These are phyloP conservation scores for Anisodus tanguticus DNA, from an alignment of 257 asterid species.

Conservation along the genomic window DNA sequence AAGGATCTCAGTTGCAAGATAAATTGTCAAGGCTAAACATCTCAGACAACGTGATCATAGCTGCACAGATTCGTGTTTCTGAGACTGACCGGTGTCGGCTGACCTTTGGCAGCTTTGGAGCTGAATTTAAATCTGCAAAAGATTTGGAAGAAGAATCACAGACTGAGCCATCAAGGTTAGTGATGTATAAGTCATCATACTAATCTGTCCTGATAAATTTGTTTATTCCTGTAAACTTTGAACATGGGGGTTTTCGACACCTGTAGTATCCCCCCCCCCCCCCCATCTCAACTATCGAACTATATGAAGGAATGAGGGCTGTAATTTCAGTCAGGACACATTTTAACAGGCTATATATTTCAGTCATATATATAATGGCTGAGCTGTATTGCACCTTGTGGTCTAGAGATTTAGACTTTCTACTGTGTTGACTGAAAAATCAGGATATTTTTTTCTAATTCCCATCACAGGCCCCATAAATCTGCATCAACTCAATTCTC, in stretches of 20 bases:
- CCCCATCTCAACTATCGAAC: background rate
- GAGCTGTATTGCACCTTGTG: background rate
- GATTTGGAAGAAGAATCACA: slow-evolving; percentile 54
- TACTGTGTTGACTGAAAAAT: too few species aligned
- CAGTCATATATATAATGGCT: background rate
- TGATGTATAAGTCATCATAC: background rate
- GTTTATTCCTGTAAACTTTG: background rate
- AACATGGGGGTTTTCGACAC: background rate
- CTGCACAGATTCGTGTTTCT: slow-evolving; percentile 88
- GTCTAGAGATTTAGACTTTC: background rate
- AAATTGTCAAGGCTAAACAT: slow-evolving; percentile 52
- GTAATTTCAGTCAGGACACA: background rate
- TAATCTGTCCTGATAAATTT: background rate
- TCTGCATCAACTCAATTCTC: background rate
- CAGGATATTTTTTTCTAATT: background rate
- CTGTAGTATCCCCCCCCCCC: background rate
- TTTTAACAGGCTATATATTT: background rate
- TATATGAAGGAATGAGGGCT: background rate
- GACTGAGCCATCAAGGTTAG: slow-evolving; percentile 47
- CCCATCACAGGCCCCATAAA: background rate
- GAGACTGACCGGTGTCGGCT: slow-evolving; percentile 80
- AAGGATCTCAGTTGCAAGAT: slow-evolving; percentile 59
- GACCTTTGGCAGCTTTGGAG: slow-evolving; percentile 87
- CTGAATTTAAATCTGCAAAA: slow-evolving; percentile 53
- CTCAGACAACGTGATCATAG: slow-evolving; percentile 86